Conservation (phyloP, 2,329 filamentous ascomycete species). For the Arachnopeziza araneosa region DNA sequence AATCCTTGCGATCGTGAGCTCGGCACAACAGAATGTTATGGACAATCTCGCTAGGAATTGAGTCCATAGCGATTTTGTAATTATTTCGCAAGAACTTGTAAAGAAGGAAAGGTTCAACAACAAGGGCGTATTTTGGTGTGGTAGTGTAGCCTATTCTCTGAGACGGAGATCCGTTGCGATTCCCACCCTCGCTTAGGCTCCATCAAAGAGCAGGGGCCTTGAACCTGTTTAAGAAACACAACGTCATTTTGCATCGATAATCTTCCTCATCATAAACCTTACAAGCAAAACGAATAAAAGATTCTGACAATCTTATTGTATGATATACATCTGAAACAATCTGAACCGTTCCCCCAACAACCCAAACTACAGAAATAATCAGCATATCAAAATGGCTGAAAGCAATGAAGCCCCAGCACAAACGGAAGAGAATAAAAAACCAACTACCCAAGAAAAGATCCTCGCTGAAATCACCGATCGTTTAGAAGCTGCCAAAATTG, state of each 20-base stretch:
- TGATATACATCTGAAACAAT: neutral
- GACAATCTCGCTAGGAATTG: neutral
- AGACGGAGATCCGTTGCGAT: no score
- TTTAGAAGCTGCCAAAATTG: conserved; percentile 7
- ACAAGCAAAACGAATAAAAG: neutral
- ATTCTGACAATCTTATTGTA: neutral
- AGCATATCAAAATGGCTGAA: neutral
- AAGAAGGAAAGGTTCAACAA: neutral
- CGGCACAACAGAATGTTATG: neutral
- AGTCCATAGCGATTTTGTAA: neutral
- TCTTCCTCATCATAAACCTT: neutral
- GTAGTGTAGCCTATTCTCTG: no score
- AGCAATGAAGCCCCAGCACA: neutral
- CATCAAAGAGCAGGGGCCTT: neutral
- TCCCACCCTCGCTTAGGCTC: no score
- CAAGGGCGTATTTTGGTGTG: no score
- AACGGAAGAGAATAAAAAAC: neutral
- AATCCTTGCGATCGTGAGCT: neutral
- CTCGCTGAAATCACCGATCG: conserved; percentile 6
- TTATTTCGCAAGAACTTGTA: neutral
- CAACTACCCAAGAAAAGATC: conserved; percentile 13
- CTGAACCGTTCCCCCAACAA: neutral
- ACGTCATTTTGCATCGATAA: neutral
- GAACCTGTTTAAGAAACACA: neutral
- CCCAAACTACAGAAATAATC: no score